phyloP scores from a whole-genome alignment of 768 basidiomycete species.

The Boletus reticuloceps region DNA sequence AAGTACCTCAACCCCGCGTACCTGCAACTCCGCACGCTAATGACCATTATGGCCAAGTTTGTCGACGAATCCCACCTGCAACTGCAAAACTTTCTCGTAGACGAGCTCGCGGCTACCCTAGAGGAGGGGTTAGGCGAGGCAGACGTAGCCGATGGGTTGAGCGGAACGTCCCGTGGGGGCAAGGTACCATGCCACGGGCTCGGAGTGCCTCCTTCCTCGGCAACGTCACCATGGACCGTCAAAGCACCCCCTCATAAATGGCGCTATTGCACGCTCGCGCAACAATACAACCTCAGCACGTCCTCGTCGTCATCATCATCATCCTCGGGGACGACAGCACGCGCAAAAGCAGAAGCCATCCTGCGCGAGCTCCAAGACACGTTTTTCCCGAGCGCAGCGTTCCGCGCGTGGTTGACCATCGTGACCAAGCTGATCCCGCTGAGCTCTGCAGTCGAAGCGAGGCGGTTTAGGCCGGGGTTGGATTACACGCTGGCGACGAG shows the following conservation, averaged over 20 bases:
- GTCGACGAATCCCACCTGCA: constrained; percentile 84
- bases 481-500: constrained; percentile 95
- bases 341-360: constrained; percentile 17
- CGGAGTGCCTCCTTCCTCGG: constrained; percentile 45
- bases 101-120: constrained; percentile 64
- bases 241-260: constrained; percentile 93
- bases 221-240: constrained; percentile 60
- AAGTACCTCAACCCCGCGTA: constrained; percentile 90
- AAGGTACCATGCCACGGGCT: constrained; percentile 66
- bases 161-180: constrained; percentile 44
- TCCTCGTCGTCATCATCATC: background rate
- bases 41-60: constrained; percentile 77
- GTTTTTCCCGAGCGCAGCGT: constrained; percentile 76
- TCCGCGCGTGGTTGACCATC: constrained; percentile 84
- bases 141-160: constrained; percentile 64
- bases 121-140: constrained; percentile 61
- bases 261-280: constrained; percentile 74
- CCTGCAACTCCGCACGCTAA: constrained; percentile 78
- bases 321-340: constrained; percentile 1
- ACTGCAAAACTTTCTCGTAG: constrained; percentile 80
- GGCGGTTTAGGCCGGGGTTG: constrained; percentile 87
- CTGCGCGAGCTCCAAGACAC: constrained; percentile 59
- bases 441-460: constrained; percentile 70
- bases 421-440: constrained; percentile 73
- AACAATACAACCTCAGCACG: background rate